Evolutionary conservation across 306 rosid genomes (phyloP), one percentile per base, ranked within the genome.

Genomic region (Ormosia emarginata): DNA sequence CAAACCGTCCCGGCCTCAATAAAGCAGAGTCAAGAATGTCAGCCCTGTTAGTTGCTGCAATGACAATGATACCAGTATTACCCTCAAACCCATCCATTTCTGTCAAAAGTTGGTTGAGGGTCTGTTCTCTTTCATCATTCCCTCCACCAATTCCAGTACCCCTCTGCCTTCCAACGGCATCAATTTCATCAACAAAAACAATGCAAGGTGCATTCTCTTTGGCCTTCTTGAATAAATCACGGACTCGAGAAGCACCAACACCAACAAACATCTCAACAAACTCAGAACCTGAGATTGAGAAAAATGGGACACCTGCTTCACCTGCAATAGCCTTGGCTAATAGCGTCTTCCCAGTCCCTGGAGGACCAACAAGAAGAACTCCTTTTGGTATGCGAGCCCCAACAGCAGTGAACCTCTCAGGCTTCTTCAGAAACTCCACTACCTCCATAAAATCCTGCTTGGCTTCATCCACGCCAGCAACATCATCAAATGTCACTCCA

Each of bases 71-170:
- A 63, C 99, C 98, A 2, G 98, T 92, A 79, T 95, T 95, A 2
- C 99, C 99, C 83, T 95, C 98, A 82, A 95, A 95, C 67, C 99
- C 99, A 80, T 95, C 99, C 99, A 95, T 95, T 90, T 95, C 99
- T 29, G 99, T 95, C 85, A 95, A 85, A 80, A 95, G 99, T 86
- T 95, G 99, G 88, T 95, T 95, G 59, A 95, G 99, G 79, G 99
- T 95, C 81, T 95, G 98, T 75, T 95, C 99, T 79, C 99, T 91
- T 87, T 95, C 99, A 82, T 95, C 99, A 73, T 95, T 95, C 75
- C 99, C 99, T 70, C 99, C 99, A 71, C 99, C 99, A 69, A 95
- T 93, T 81, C 98, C 99, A 71, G 99, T 87, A 53, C 98, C 99
- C 82, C 99, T 92, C 83, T 90, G 94, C 69, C 99, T 88, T 79